phyloP scores from a whole-genome alignment of 257 asterid genomes.

The Petunia axillaris region DNA sequence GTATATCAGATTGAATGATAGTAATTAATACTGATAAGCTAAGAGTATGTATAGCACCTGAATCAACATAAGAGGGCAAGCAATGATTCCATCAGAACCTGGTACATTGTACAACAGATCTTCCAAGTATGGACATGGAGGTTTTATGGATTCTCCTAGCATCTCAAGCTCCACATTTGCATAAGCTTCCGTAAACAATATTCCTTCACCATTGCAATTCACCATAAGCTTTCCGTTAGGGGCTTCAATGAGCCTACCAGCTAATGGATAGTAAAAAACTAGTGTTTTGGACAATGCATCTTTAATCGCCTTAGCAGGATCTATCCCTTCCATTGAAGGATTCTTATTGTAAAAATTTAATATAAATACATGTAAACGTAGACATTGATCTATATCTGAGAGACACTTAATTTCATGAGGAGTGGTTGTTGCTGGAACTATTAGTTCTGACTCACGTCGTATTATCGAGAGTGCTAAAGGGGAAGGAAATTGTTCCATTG shows the following conservation, averaged over 20 bases:
- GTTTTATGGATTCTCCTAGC: not conserved
- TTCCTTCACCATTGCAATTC: conserved; percentile 25
- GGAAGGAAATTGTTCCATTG: too few species aligned
- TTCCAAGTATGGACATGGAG: conserved; percentile 20
- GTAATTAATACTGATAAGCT: too few species aligned
- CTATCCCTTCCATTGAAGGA: not conserved
- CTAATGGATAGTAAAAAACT: conserved; percentile 33
- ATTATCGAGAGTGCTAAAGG: not conserved
- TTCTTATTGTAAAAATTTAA: not conserved
- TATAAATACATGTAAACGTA: not conserved
- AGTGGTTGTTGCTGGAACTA: not conserved
- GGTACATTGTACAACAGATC: conserved; percentile 13
- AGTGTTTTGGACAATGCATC: conserved; percentile 33
- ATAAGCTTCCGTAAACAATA: conserved; percentile 31
- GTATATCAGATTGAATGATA: too few species aligned
- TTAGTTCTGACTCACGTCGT: not conserved
- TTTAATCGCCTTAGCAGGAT: conserved; percentile 24
- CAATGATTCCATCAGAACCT: conserved; percentile 14
- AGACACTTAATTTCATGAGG: not conserved
- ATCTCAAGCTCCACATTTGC: not conserved
- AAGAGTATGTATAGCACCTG: not conserved
- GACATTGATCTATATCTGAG: not conserved
- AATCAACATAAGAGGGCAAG: conserved; percentile 1
- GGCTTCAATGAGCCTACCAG: conserved; percentile 32
- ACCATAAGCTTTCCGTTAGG: not conserved